Evolutionary conservation across 2,329 filamentous ascomycete species (phyloP).

Genomic region (Ramularia endophylla): DNA sequence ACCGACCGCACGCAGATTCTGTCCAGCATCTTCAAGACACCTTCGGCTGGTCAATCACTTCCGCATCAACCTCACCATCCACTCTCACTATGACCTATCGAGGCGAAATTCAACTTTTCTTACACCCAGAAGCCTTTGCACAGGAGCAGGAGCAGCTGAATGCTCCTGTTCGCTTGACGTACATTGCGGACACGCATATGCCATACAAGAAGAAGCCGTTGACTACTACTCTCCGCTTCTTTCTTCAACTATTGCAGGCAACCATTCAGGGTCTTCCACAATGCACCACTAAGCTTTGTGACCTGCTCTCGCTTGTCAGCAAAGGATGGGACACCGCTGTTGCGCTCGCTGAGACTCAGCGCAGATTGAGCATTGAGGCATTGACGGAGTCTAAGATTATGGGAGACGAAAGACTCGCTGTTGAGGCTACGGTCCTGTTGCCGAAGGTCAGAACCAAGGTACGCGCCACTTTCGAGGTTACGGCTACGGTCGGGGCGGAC

Average conservation of each 20-base stretch:
- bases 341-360: conserved; percentile 55
- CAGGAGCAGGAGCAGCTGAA: conserved; percentile 32
- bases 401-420: conserved; percentile 58
- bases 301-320: conserved; percentile 55
- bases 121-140: conserved; percentile 59
- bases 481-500: conserved; percentile 43
- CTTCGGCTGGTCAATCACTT: conserved; percentile 65
- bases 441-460: conserved; percentile 63
- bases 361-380: conserved; percentile 56
- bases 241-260: conserved; percentile 65
- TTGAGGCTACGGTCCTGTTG: conserved; percentile 59
- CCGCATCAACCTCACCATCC: conserved; percentile 51
- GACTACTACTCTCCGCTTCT: conserved; percentile 66
- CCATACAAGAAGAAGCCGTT: conserved; percentile 50
- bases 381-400: conserved; percentile 59
- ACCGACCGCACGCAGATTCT: conserved; percentile 50
- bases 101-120: conserved; percentile 66
- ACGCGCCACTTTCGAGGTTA: conserved; percentile 54
- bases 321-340: conserved; percentile 61
- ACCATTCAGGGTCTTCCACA: conserved; percentile 59
- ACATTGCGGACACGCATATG: conserved; percentile 54
- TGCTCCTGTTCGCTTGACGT: conserved; percentile 61
- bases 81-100: conserved; percentile 68
- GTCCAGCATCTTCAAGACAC: conserved; percentile 60
- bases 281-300: conserved; percentile 49